Conservation (phyloP, 2,329 filamentous ascomycete species). For the Neoascochyta sp. region DNA sequence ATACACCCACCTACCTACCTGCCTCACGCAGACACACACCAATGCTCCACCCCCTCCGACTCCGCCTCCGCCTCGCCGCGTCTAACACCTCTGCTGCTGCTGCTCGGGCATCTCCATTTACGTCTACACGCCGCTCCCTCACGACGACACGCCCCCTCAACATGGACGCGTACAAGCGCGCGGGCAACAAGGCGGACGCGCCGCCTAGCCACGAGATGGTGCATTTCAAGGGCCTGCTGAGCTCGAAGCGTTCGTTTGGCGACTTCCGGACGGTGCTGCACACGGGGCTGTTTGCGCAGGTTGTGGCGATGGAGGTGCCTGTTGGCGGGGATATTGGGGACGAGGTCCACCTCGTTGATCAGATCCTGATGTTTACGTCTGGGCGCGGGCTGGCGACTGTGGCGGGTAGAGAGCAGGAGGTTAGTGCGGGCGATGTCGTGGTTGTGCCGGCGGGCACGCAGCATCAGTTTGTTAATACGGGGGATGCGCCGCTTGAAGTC, state of each 20-base stretch:
- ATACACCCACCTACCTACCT: no score
- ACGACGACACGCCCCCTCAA: conserved; percentile 6
- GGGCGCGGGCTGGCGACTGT: conserved; percentile 58
- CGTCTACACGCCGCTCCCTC: no score
- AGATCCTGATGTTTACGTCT: conserved; percentile 62
- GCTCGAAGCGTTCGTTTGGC: conserved; percentile 52
- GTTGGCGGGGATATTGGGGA: conserved; percentile 64
- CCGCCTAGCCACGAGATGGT: conserved; percentile 50
- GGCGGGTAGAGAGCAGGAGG: conserved; percentile 55
- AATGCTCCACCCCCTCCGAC: neutral
- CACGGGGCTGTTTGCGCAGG: conserved; percentile 59
- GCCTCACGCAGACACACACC: conserved; percentile 3
- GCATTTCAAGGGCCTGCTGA: conserved; percentile 58
- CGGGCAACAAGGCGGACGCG: conserved; percentile 24
- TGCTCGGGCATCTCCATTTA: no score
- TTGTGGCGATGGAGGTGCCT: conserved; percentile 63
- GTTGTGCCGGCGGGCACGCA: conserved; percentile 63
- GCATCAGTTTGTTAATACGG: conserved; percentile 63
- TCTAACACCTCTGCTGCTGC: no score
- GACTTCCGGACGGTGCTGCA: conserved; percentile 61
- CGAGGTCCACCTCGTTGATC: conserved; percentile 62
- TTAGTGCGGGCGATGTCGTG: conserved; percentile 56
- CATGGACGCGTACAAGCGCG: conserved; percentile 24
- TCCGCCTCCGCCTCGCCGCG: conserved; percentile 2
- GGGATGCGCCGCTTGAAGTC: conserved; percentile 56